phyloP scores from a whole-genome alignment of 148 eudicot genomes.

The Talinum fruticosum region DNA sequence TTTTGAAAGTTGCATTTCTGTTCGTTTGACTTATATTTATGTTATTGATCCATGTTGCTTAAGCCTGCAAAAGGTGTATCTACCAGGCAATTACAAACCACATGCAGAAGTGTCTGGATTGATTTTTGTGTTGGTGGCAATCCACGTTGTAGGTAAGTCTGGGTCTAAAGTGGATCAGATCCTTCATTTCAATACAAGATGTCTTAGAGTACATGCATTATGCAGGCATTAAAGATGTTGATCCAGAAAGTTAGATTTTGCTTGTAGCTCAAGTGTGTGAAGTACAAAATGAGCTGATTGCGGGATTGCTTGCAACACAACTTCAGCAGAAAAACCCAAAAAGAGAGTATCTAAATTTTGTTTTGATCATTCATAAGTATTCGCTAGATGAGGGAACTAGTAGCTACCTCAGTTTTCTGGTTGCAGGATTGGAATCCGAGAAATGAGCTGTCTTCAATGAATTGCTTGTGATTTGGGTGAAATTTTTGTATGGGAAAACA shows the following conservation, averaged over 20 bases:
- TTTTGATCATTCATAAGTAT: not conserved
- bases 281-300: conserved; percentile 63
- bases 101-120: conserved; percentile 60
- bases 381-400: not conserved
- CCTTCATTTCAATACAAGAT: conserved; percentile 26
- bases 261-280: conserved; percentile 63
- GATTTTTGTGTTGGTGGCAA: conserved; percentile 75
- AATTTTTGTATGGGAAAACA: conserved; percentile 61
- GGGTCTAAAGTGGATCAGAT: conserved; percentile 21
- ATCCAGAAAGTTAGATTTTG: conserved; percentile 97
- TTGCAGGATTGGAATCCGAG: conserved; percentile 43
- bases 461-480: conserved; percentile 55
- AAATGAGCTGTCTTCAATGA: conserved; percentile 40
- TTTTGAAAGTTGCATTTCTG: not conserved
- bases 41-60: not conserved
- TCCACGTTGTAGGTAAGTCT: conserved; percentile 88
- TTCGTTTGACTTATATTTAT: not conserved
- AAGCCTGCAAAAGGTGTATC: conserved; percentile 8
- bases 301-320: too few species aligned
- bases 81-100: conserved; percentile 38
- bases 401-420: conserved; percentile 58
- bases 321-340: conserved; percentile 60
- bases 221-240: conserved; percentile 78
- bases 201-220: conserved; percentile 93
- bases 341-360: conserved; percentile 2